phyloP scores from a whole-genome alignment of 805 yeast genomes.

The Saccharomycopsis synnaedendra region DNA sequence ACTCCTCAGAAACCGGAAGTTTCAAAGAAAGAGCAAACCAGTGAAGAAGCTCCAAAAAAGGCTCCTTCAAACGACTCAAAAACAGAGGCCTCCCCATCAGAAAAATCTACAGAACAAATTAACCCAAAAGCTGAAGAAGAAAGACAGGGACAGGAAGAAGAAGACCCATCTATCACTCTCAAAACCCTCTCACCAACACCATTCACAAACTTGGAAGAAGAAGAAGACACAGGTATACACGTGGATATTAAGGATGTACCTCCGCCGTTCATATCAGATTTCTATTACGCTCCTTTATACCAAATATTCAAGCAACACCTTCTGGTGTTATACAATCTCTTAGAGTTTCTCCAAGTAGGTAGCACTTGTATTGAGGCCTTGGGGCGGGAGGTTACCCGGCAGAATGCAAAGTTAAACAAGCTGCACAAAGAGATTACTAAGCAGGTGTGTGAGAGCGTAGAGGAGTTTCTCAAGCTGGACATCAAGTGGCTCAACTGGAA shows the following conservation, averaged over 20 bases:
- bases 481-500: conserved; percentile 52
- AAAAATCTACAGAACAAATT: neutral
- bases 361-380: conserved; percentile 6
- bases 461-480: conserved; percentile 29
- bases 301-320: conserved; percentile 11
- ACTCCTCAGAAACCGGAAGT: neutral
- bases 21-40: neutral
- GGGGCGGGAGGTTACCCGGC: neutral
- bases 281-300: conserved; percentile 11
- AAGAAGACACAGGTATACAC: neutral
- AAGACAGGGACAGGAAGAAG: neutral
- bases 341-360: conserved; percentile 16
- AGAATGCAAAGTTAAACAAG: neutral
- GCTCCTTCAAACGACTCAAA: neutral
- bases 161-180: neutral
- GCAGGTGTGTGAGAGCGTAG: conserved; percentile 18
- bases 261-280: conserved; percentile 5
- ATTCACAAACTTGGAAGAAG: neutral
- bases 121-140: conserved; percentile 1
- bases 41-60: neutral
- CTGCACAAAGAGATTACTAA: conserved; percentile 2
- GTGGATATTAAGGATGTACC: conserved; percentile 3
- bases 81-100: neutral
- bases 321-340: conserved; percentile 10
- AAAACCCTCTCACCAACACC: neutral